Evolutionary conservation across 2,329 filamentous ascomycete genomes (phyloP).

Genomic region (Dactylellina haptotyla): DNA sequence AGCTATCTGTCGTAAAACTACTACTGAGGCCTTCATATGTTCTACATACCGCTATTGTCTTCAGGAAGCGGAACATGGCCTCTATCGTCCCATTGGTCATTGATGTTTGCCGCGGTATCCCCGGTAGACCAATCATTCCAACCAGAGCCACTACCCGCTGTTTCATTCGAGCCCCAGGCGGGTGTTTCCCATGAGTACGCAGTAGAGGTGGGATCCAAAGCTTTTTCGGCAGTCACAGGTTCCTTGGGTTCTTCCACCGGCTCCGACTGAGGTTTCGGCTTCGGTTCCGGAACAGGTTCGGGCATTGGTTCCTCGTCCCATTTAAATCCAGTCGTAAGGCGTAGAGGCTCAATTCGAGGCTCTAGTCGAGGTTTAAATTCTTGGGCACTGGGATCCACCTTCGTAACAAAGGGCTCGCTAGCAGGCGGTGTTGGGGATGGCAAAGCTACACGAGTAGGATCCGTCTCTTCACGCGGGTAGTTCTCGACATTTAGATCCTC

Average conservation of each 20-base stretch:
- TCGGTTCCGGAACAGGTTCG: not conserved
- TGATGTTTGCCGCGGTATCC: not conserved
- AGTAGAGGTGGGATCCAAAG: not conserved
- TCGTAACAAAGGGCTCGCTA: not conserved
- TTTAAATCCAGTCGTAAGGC: not conserved
- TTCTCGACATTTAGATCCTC: too few relatives aligned
- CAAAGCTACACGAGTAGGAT: too few relatives aligned
- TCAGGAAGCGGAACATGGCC: slow-evolving; percentile 25
- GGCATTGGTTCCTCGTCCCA: slow-evolving; percentile 12
- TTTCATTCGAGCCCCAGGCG: not conserved
- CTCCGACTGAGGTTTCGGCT: not conserved
- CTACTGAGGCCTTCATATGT: not conserved
- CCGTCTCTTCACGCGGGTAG: too few relatives aligned
- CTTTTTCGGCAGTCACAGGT: not conserved
- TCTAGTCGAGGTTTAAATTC: not conserved
- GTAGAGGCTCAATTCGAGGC: not conserved
- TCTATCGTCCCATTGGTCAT: slow-evolving; percentile 27
- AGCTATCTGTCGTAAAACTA: not conserved
- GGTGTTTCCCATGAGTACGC: slow-evolving; percentile 5
- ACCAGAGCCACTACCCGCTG: not conserved
- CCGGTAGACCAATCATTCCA: slow-evolving; percentile 43
- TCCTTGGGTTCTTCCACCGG: not conserved
- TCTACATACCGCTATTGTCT: slow-evolving; percentile 23
- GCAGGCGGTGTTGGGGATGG: not conserved
- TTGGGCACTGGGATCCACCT: not conserved